These are phyloP conservation scores for Theobroma cacao DNA, from an alignment of 345 rosid genomes.

Conservation along the genomic window DNA sequence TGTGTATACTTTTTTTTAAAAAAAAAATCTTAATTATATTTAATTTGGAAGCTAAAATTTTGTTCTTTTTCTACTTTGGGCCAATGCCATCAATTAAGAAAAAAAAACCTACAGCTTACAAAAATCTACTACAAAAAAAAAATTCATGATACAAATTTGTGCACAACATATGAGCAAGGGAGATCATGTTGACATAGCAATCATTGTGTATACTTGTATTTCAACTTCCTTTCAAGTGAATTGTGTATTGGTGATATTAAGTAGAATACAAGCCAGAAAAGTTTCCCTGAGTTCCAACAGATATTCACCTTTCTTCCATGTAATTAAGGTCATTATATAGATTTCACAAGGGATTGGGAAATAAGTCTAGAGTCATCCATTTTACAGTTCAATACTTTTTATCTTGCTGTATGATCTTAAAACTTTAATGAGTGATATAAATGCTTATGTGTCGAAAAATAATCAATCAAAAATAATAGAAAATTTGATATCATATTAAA, in stretches of 20 bases:
- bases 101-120: not conserved
- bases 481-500: too few species aligned
- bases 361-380: not conserved
- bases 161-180: not conserved
- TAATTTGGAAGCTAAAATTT: not conserved
- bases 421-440: too few species aligned
- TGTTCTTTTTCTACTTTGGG: not conserved
- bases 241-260: not conserved
- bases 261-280: not conserved
- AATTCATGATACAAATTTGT: not conserved
- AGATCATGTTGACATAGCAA: not conserved
- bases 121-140: not conserved
- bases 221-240: not conserved
- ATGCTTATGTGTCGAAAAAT: too few species aligned
- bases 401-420: too few species aligned
- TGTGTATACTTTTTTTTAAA: too few species aligned
- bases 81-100: not conserved
- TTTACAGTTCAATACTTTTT: not conserved
- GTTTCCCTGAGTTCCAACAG: not conserved
- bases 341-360: not conserved
- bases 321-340: not conserved
- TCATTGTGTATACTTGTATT: not conserved
- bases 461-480: too few species aligned
- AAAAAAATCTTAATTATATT: not conserved
- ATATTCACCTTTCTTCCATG: not conserved